phyloP scores from a whole-genome alignment of 192 early-diverging fungal species.

The Coemansia sp. region DNA sequence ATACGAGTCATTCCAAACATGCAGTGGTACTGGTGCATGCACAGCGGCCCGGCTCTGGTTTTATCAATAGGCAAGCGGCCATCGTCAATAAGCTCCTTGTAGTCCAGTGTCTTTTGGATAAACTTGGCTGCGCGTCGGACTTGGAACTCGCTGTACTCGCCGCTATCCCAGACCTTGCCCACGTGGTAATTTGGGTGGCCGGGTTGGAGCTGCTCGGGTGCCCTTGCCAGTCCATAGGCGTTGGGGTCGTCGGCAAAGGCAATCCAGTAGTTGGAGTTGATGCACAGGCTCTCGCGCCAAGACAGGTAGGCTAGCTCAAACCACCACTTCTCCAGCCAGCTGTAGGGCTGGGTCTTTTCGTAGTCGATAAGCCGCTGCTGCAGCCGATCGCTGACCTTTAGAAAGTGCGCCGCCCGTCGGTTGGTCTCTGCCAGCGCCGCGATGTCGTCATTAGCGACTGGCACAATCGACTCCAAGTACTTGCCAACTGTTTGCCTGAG shows the following conservation, averaged over 20 bases:
- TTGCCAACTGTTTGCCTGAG: constrained; percentile 61
- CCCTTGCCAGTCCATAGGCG: constrained; percentile 54
- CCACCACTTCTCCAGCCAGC: constrained; percentile 79
- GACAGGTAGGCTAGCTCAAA: constrained; percentile 71
- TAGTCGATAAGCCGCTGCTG: constrained; percentile 68
- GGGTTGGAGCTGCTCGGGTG: constrained; percentile 19
- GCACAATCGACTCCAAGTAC: constrained; percentile 63
- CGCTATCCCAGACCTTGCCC: constrained; percentile 26
- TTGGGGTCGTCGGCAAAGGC: constrained; percentile 65
- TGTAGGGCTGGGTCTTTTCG: constrained; percentile 61
- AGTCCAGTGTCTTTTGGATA: constrained; percentile 67
- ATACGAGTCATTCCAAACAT: constrained; percentile 83
- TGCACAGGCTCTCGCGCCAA: constrained; percentile 79
- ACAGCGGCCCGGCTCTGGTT: constrained; percentile 67
- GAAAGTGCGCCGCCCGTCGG: constrained; percentile 57
- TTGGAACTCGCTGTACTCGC: constrained; percentile 75
- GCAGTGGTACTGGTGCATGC: constrained; percentile 87
- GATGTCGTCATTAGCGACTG: constrained; percentile 58
- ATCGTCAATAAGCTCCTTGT: constrained; percentile 71
- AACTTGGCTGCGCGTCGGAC: constrained; percentile 79
- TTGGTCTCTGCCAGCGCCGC: constrained; percentile 48
- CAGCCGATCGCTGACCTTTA: constrained; percentile 55
- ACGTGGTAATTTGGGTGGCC: background rate
- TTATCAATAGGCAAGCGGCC: constrained; percentile 64
- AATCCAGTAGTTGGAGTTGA: constrained; percentile 93